Evolutionary conservation across 306 rosid species (phyloP).

Genomic region (Sicyos baderoa): DNA sequence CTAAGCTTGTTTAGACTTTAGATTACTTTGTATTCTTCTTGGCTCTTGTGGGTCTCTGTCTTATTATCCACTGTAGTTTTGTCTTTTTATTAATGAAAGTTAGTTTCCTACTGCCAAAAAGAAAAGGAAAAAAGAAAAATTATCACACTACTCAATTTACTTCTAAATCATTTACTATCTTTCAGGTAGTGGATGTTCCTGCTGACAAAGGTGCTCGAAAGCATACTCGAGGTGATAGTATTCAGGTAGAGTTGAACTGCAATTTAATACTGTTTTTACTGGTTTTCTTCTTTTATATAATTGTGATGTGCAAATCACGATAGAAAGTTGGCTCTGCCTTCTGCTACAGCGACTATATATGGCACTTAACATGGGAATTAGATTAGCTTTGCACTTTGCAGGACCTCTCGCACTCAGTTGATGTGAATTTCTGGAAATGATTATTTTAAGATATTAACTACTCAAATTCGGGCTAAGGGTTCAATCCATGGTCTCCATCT

Average conservation of each 20-base stretch:
- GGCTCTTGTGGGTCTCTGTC: background rate
- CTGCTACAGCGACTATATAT: background rate
- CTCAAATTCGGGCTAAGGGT: background rate
- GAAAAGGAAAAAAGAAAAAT: background rate
- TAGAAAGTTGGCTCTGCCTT: background rate
- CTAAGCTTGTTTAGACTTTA: background rate
- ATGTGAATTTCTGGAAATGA: background rate
- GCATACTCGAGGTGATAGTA: constrained; percentile 44
- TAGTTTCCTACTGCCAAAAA: background rate
- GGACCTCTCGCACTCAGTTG: background rate
- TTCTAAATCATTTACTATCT: background rate
- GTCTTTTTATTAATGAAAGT: background rate
- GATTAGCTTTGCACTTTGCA: background rate
- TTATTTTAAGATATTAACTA: background rate
- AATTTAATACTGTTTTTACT: background rate
- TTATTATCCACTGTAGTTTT: background rate
- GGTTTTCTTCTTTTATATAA: background rate
- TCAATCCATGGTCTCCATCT: too few species aligned
- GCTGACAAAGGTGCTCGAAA: constrained; percentile 49
- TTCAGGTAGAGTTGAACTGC: constrained; percentile 36
- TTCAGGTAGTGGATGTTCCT: constrained; percentile 56
- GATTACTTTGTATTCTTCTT: background rate
- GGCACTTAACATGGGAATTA: background rate
- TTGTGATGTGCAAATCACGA: background rate
- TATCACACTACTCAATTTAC: background rate